Evolutionary conservation across 768 basidiomycete genomes (phyloP).

Genomic region (Tephrocybe sp.): DNA sequence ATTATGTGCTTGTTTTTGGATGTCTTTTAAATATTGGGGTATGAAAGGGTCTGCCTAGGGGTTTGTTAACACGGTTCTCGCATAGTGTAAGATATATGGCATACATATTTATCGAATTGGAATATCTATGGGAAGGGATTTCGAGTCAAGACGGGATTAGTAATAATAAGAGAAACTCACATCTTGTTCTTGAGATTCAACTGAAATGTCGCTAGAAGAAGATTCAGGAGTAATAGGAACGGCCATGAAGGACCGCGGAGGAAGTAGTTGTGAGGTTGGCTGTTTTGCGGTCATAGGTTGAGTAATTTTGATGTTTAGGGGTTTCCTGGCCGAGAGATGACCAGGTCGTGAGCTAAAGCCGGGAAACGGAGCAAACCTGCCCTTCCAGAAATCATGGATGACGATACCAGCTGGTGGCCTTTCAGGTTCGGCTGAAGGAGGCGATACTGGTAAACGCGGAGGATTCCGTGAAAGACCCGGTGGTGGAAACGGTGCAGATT

Average conservation of each 20-base stretch:
- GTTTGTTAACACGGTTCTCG: not conserved
- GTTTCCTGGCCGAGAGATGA: conserved; percentile 25
- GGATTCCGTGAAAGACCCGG: conserved; percentile 1
- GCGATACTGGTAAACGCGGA: not conserved
- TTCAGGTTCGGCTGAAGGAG: not conserved
- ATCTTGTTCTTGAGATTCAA: conserved; percentile 13
- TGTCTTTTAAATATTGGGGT: conserved; percentile 47
- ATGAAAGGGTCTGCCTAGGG: conserved; percentile 45
- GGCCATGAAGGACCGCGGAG: conserved; percentile 18
- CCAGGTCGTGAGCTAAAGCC: conserved; percentile 35
- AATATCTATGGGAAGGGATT: conserved; percentile 15
- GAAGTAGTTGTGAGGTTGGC: conserved; percentile 14
- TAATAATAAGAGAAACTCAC: conserved; percentile 9
- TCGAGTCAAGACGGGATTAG: not conserved
- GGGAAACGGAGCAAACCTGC: conserved; percentile 40
- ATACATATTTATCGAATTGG: conserved; percentile 45
- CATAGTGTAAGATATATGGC: conserved; percentile 1
- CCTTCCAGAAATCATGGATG: conserved; percentile 40
- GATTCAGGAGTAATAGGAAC: conserved; percentile 9
- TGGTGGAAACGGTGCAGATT: not conserved
- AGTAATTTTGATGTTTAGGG: conserved; percentile 12
- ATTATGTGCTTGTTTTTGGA: conserved; percentile 43
- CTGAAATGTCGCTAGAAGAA: conserved; percentile 2
- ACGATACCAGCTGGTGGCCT: not conserved
- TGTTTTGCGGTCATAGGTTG: conserved; percentile 14